Percentiles rank a stretch among this genome's conserved stretches.
phyloP scores from a whole-genome alignment of 306 rosid genomes.

The cucumber (Cucumis sativus) region DNA sequence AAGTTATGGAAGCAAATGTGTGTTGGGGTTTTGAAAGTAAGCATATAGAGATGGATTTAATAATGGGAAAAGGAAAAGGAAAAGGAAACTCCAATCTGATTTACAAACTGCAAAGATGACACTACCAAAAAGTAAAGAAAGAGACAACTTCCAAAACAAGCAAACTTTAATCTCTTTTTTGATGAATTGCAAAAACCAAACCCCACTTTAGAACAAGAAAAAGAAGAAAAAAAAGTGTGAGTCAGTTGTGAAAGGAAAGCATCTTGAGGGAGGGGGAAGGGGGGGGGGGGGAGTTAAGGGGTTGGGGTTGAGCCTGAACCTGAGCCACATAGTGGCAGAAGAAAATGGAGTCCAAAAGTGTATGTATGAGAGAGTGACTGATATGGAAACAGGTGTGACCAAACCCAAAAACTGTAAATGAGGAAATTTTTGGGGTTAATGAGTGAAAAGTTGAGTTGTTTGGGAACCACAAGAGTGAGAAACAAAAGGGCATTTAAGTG shows the following conservation, averaged over 20 bases:
- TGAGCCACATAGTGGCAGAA: background rate
- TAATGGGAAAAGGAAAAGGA: background rate
- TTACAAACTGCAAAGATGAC: background rate
- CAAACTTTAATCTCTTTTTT: background rate
- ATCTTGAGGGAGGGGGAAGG: background rate
- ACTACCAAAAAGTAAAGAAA: background rate
- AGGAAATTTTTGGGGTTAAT: slow-evolving; percentile 32
- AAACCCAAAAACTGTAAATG: slow-evolving; percentile 10
- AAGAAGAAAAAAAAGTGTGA: too few relatives aligned
- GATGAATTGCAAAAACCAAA: background rate
- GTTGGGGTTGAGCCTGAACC: background rate
- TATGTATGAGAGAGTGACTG: slow-evolving; percentile 18
- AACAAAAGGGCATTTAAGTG: background rate
- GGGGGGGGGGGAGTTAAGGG: too few relatives aligned
- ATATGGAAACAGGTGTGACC: slow-evolving; percentile 29
- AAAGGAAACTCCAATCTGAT: background rate
- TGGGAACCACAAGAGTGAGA: slow-evolving; percentile 23
- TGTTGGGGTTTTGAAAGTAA: background rate
- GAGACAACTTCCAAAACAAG: slow-evolving; percentile 7
- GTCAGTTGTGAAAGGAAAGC: background rate
- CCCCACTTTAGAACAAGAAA: background rate
- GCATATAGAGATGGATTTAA: background rate
- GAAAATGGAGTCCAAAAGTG: slow-evolving; percentile 9
- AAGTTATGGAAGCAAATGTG: background rate
- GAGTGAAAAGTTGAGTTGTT: slow-evolving; percentile 39